Conservation (phyloP, 2,329 filamentous ascomycete genomes). For the Clonostachys rhizophaga region DNA sequence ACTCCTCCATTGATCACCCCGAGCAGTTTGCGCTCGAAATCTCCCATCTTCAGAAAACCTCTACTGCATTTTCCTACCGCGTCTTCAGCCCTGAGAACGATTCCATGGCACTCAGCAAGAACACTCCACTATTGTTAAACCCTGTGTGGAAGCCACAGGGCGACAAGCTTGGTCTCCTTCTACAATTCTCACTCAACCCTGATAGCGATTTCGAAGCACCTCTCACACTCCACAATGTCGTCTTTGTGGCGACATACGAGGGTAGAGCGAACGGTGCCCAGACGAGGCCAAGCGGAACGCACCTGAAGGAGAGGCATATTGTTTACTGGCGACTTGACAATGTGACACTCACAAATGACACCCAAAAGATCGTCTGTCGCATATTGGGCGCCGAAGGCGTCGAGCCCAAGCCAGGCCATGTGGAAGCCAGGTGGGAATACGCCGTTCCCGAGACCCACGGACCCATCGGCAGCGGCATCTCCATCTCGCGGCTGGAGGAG, state of each 20-base stretch:
- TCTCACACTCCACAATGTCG: constrained; percentile 62
- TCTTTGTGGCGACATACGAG: constrained; percentile 68
- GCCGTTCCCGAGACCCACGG: constrained; percentile 26
- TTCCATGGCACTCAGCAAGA: constrained; percentile 29
- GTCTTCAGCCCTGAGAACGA: constrained; percentile 52
- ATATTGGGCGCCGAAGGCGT: constrained; percentile 69
- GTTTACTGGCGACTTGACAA: constrained; percentile 81
- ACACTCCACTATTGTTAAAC: constrained; percentile 69
- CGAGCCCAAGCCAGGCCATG: constrained; percentile 66
- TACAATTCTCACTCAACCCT: constrained; percentile 83
- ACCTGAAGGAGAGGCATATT: constrained; percentile 69
- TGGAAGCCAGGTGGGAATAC: constrained; percentile 81
- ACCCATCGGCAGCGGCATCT: constrained; percentile 54
- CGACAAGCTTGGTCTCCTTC: constrained; percentile 78
- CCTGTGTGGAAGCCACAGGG: constrained; percentile 81
- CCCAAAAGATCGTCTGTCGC: constrained; percentile 76
- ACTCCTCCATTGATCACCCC: constrained; percentile 56
- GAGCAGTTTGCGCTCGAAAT: constrained; percentile 80
- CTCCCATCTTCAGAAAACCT: constrained; percentile 65
- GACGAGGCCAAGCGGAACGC: constrained; percentile 76
- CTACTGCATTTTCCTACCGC: constrained; percentile 89
- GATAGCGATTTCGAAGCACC: constrained; percentile 40
- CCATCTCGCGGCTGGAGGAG: constrained; percentile 50
- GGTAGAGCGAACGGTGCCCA: constrained; percentile 64
- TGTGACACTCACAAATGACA: constrained; percentile 60